Base-by-base conservation (phyloP, 2,329 filamentous ascomycete genomes). In the Aplosporella prunicola region DNA sequence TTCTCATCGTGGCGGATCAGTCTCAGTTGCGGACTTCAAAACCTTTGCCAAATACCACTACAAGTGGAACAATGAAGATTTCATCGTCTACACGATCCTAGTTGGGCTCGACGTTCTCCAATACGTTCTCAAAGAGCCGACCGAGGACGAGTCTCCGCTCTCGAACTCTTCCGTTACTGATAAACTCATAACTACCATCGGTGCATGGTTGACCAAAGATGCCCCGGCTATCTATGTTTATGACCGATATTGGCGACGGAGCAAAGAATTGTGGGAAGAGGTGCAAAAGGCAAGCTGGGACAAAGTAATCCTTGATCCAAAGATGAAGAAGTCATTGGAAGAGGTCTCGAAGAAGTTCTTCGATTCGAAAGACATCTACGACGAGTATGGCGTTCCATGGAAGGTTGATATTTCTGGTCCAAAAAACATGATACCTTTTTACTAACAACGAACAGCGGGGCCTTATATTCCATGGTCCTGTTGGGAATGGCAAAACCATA, bases 401-500 rank as follows among this genome's bases (percentile, higher is more conserved):
- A 83, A 84, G 34, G 34, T 36, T n/a, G 9, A 30, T 3, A 6
- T 11, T 15, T 20, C 8, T 24, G 5, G 9, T 33, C 14, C 13
- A 22, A 10, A 5, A 2, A 18, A 9, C 13, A 9, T n/a, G 9
- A 52, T 55, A 11, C 49, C 54, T 24, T 47, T 67, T 5, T 67
- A 55, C 45, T 41, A 57, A 16, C 47, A 58, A 41, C 60, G 67
- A 11, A 44, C 59, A 46, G 65, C 62, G 78, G 32, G 78, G 78
- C 1, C 61, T 82, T 31, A 81, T 83, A 41, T 81, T 79, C 51
- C 69, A 81, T 45, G 78, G 77, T 0, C 74, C 76, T 1, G 76
- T 70, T 1, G 70, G 70, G 11, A 82, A 82, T 42, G 79, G 78
- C 9, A 82, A 82, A 60, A 82, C 78, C 0, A 79, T 82, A 45